Evolutionary conservation across 2,329 filamentous ascomycete species (phyloP).

Genomic region (Aspergillus carbonarius): DNA sequence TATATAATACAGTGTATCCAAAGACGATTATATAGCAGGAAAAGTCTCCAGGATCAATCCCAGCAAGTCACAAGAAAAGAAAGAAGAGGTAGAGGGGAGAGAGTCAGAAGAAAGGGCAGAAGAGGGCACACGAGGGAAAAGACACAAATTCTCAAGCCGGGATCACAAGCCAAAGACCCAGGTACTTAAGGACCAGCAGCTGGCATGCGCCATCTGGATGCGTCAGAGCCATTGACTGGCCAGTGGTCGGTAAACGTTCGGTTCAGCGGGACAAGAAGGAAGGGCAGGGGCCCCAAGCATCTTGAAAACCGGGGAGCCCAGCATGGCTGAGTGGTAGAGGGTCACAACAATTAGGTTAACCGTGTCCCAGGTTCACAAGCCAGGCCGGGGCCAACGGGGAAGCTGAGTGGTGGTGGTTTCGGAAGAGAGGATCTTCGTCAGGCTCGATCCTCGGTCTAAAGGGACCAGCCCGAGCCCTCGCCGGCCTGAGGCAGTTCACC

Average conservation of each 20-base stretch:
- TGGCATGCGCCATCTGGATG: slow-evolving; percentile 27
- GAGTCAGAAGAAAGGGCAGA: slow-evolving; percentile 6
- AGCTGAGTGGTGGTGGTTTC: slow-evolving; percentile 30
- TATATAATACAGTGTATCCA: slow-evolving; percentile 3
- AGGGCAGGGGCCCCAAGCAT: slow-evolving; percentile 24
- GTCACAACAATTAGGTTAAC: slow-evolving; percentile 12
- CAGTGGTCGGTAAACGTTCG: slow-evolving; percentile 40
- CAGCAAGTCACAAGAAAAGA: slow-evolving; percentile 5
- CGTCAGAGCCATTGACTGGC: slow-evolving; percentile 22
- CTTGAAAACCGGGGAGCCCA: slow-evolving; percentile 18
- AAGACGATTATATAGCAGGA: not conserved
- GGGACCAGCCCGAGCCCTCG: slow-evolving; percentile 16
- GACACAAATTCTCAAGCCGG: not conserved
- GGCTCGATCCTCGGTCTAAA: slow-evolving; percentile 41
- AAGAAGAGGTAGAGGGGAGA: slow-evolving; percentile 2
- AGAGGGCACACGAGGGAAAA: slow-evolving; percentile 7
- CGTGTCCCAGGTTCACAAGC: slow-evolving; percentile 27
- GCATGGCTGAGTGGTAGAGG: too few species aligned
- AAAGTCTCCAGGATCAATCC: not conserved
- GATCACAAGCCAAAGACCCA: slow-evolving; percentile 33
- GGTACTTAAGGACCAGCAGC: slow-evolving; percentile 29
- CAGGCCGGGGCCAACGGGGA: slow-evolving; percentile 26
- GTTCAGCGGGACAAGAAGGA: slow-evolving; percentile 37
- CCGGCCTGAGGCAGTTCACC: slow-evolving; percentile 10
- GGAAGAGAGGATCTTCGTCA: slow-evolving; percentile 39